These are phyloP conservation scores for Dionaea muscipula DNA, from an alignment of 179 eudicot species.

Conservation along the genomic window DNA sequence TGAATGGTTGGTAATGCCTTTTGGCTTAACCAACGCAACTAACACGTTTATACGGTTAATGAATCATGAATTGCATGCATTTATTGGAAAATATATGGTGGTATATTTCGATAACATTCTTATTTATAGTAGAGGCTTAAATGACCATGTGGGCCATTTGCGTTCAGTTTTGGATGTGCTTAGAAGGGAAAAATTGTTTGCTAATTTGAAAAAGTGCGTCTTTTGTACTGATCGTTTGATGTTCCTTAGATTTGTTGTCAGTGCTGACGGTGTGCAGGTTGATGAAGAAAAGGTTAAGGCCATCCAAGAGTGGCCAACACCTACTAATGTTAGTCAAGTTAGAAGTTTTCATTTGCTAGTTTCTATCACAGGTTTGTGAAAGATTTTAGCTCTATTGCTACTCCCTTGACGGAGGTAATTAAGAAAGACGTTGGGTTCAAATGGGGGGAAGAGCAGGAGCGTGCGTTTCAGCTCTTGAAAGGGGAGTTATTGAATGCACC, in stretches of 20 bases:
- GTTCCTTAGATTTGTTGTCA: not conserved
- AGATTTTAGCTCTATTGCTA: not conserved
- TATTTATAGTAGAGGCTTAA: not conserved
- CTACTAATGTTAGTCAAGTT: not conserved
- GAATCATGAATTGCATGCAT: not conserved
- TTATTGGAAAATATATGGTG: not conserved
- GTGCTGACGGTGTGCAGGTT: too few species aligned
- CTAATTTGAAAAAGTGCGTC: not conserved
- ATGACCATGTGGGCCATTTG: not conserved
- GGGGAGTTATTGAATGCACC: not conserved
- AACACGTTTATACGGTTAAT: not conserved
- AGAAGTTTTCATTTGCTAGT: slow-evolving; percentile 3
- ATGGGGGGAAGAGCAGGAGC: not conserved
- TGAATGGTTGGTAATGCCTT: not conserved
- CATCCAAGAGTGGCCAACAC: not conserved
- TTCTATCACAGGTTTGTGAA: slow-evolving; percentile 1
- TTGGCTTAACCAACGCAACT: not conserved
- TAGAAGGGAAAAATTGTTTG: not conserved
- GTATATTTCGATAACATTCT: slow-evolving; percentile 3
- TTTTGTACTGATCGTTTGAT: not conserved
- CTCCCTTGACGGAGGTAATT: not conserved
- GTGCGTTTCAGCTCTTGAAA: not conserved
- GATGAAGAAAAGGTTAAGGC: too few species aligned
- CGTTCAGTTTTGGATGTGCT: not conserved
- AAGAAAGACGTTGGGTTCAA: not conserved